These are phyloP conservation scores for Phaffomyces antillensis DNA, from an alignment of 805 yeast genomes.

Conservation along the genomic window DNA sequence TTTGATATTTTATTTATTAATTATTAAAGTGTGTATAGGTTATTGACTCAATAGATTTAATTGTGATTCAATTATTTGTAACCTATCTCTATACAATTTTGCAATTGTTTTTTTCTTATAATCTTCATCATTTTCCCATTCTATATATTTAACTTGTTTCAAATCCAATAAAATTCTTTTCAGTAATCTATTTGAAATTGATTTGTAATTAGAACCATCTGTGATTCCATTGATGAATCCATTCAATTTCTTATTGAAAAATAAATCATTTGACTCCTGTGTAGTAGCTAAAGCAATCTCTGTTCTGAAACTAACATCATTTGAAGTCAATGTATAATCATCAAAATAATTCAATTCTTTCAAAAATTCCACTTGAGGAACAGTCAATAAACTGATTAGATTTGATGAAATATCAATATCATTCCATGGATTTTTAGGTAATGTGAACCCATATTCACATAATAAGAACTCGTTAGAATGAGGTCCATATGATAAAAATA, in stretches of 20 bases:
- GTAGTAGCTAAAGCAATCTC: slow-evolving; percentile 65
- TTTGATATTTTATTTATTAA: not conserved
- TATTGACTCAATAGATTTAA: not conserved
- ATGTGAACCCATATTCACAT: slow-evolving; percentile 81
- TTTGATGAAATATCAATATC: slow-evolving; percentile 53
- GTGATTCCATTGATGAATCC: slow-evolving; percentile 32
- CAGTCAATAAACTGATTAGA: slow-evolving; percentile 30
- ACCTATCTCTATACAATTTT: slow-evolving; percentile 12
- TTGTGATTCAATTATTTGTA: slow-evolving; percentile 7
- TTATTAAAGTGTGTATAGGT: not conserved
- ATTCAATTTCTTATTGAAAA: slow-evolving; percentile 14
- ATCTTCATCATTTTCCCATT: slow-evolving; percentile 18
- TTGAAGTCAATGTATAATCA: slow-evolving; percentile 57
- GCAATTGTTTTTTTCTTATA: slow-evolving; percentile 7
- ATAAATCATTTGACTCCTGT: slow-evolving; percentile 27
- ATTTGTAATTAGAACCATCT: slow-evolving; percentile 37
- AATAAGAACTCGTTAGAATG: slow-evolving; percentile 78
- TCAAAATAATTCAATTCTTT: slow-evolving; percentile 53
- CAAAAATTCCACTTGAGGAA: slow-evolving; percentile 39
- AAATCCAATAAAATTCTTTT: slow-evolving; percentile 28
- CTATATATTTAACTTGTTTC: slow-evolving; percentile 14
- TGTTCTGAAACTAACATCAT: slow-evolving; percentile 61
- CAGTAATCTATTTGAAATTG: slow-evolving; percentile 26
- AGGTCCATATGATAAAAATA: slow-evolving; percentile 77
- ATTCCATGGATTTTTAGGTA: slow-evolving; percentile 58